A percentile compares a stretch with the other conserved stretches of the same genome.
These are phyloP conservation scores for Helotiales sp. DNA, from an alignment of 2,329 filamentous ascomycete species.

Conservation along the genomic window DNA sequence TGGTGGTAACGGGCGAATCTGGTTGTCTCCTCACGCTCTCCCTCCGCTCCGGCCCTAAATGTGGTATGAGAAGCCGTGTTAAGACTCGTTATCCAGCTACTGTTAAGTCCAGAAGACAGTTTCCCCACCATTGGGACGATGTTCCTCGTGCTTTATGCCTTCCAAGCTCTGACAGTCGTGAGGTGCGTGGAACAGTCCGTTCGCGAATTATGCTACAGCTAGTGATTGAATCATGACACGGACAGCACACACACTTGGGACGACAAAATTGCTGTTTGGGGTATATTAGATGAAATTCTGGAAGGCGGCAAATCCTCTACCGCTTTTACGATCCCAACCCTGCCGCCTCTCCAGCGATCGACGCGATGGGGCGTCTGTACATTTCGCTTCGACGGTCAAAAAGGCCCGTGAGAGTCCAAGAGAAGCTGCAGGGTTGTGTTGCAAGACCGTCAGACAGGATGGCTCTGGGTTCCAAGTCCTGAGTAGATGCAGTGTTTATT, in stretches of 20 bases:
- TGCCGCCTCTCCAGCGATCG: conserved; percentile 37
- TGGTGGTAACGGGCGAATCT: conserved; percentile 33
- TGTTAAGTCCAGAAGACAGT: not conserved
- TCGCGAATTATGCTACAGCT: conserved; percentile 30
- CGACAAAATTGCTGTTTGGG: conserved; percentile 35
- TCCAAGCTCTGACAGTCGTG: conserved; percentile 11
- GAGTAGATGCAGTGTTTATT: conserved; percentile 15
- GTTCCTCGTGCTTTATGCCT: conserved; percentile 15
- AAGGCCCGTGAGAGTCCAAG: conserved; percentile 41
- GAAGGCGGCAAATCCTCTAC: conserved; percentile 33
- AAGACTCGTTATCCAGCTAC: not conserved
- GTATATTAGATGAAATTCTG: conserved; percentile 37
- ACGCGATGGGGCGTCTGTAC: conserved; percentile 37
- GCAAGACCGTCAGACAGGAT: conserved; percentile 31
- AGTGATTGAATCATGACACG: conserved; percentile 24
- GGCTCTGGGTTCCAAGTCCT: conserved; percentile 6
- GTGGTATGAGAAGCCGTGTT: conserved; percentile 18
- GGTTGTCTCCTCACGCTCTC: conserved; percentile 23
- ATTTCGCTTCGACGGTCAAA: conserved; percentile 39
- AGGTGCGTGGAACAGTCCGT: conserved; percentile 20
- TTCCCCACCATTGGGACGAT: not conserved
- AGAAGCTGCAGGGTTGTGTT: conserved; percentile 35
- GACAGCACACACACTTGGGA: conserved; percentile 31
- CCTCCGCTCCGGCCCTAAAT: conserved; percentile 12
- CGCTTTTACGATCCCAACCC: conserved; percentile 22